A percentile compares a stretch with the other conserved stretches of the same genome.
Evolutionary conservation across 768 basidiomycete species (phyloP).

Genomic region (Sarcodon sp.): DNA sequence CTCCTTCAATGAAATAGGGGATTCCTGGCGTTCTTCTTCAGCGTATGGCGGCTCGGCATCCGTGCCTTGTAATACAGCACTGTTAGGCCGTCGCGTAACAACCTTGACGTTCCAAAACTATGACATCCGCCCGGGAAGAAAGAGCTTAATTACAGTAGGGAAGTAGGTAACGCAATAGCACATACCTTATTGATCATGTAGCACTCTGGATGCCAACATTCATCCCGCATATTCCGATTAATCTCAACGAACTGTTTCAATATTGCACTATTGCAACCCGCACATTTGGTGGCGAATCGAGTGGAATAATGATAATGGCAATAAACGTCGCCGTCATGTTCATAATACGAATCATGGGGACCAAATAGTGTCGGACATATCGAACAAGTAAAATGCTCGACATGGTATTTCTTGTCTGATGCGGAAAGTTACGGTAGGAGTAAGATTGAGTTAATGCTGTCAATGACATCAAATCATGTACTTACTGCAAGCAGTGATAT

Average conservation of each 20-base stretch:
- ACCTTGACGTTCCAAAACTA: slow-evolving; percentile 99
- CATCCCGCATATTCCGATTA: slow-evolving; percentile 94
- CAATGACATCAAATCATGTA: slow-evolving; percentile 10
- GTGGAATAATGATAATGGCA: slow-evolving; percentile 99
- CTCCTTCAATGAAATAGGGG: slow-evolving; percentile 67
- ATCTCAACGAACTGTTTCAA: slow-evolving; percentile 99
- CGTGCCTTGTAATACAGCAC: slow-evolving; percentile 27
- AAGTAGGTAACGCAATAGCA: background rate
- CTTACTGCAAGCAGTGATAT: slow-evolving; percentile 98
- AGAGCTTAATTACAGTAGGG: background rate
- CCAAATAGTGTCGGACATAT: slow-evolving; percentile 94
- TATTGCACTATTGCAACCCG: slow-evolving; percentile 93
- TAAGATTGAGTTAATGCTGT: background rate
- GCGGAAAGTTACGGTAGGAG: background rate
- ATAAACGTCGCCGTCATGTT: slow-evolving; percentile 95
- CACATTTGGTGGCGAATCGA: slow-evolving; percentile 96
- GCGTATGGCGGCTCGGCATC: slow-evolving; percentile 37
- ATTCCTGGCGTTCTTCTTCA: slow-evolving; percentile 75
- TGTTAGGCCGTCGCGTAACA: slow-evolving; percentile 58
- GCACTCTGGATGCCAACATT: slow-evolving; percentile 99
- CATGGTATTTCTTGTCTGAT: slow-evolving; percentile 94
- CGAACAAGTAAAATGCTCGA: slow-evolving; percentile 98
- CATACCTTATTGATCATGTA: slow-evolving; percentile 99
- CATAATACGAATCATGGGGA: slow-evolving; percentile 97
- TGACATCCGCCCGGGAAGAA: background rate